Conservation (phyloP, 805 yeast species). For the Helenozyma rhizophorensis region DNA sequence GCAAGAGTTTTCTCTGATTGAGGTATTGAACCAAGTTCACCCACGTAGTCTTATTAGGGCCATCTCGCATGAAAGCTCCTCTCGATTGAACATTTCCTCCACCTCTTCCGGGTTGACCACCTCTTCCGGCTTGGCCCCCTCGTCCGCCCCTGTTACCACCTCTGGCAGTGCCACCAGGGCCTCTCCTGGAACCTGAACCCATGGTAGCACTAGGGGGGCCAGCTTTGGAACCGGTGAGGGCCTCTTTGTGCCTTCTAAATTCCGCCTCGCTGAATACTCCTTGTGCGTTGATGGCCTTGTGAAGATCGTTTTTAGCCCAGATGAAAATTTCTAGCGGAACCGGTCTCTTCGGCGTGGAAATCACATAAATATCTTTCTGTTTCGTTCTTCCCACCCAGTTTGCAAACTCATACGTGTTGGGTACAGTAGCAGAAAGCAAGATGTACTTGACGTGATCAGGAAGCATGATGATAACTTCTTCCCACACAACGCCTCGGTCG, state of each 20-base stretch:
- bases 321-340: constrained; percentile 86
- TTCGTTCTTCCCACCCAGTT: constrained; percentile 98
- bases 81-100: constrained; percentile 30
- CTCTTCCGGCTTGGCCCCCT: constrained; percentile 18
- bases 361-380: constrained; percentile 92
- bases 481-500: constrained; percentile 99
- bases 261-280: constrained; percentile 65
- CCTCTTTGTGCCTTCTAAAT: constrained; percentile 56
- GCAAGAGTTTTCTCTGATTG: constrained; percentile 65
- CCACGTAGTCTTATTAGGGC: constrained; percentile 82
- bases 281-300: constrained; percentile 69
- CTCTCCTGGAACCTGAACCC: constrained; percentile 40
- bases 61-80: constrained; percentile 41
- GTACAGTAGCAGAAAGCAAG: constrained; percentile 92
- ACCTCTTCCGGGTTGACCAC: constrained; percentile 26
- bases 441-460: constrained; percentile 95
- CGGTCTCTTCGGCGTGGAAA: constrained; percentile 94
- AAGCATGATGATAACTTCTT: constrained; percentile 94
- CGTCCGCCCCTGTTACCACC: constrained; percentile 34
- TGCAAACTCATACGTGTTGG: constrained; percentile 97
- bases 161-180: constrained; percentile 42
- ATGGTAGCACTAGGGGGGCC: constrained; percentile 31
- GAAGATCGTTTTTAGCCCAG: constrained; percentile 74
- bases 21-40: constrained; percentile 65
- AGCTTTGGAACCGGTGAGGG: constrained; percentile 37